These are phyloP conservation scores for Monosporascus ibericus DNA, from an alignment of 2,329 filamentous ascomycete species.

Conservation along the genomic window DNA sequence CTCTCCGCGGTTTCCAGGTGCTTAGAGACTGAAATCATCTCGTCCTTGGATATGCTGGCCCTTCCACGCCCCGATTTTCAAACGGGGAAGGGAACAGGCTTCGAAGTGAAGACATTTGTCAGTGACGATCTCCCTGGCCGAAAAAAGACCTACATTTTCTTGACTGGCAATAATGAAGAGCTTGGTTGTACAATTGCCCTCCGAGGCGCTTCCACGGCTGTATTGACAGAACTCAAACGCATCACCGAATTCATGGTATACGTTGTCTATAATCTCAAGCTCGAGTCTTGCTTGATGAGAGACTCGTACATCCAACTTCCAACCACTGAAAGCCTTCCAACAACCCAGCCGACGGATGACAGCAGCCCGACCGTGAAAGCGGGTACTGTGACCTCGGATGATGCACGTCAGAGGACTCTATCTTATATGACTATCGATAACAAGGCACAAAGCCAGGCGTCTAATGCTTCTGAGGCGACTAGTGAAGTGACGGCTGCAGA, in stretches of 20 bases:
- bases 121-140: conserved; percentile 65
- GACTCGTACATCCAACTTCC: conserved; percentile 89
- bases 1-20: conserved; percentile 92
- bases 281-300: conserved; percentile 89
- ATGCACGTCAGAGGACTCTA: conserved; percentile 14
- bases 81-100: conserved; percentile 75
- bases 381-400: conserved; percentile 6
- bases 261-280: conserved; percentile 93
- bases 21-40: conserved; percentile 86
- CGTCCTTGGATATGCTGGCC: conserved; percentile 89
- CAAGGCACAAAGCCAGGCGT: conserved; percentile 14
- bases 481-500: conserved; percentile 11
- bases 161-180: conserved; percentile 83
- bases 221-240: conserved; percentile 74
- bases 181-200: conserved; percentile 93
- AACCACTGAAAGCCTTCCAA: conserved; percentile 44
- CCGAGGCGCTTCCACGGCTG: conserved; percentile 67
- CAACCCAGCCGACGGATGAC: conserved; percentile 28
- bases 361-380: conserved; percentile 30
- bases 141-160: conserved; percentile 93
- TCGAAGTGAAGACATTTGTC: conserved; percentile 94
- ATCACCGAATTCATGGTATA: conserved; percentile 99
- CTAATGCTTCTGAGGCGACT: conserved; percentile 13
- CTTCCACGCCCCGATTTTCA: conserved; percentile 60
- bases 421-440: conserved; percentile 16